Evolutionary conservation across 2,329 filamentous ascomycete genomes (phyloP), one percentile per base, ranked within the genome.

Genomic region (Coniochaeta ligniaria): DNA sequence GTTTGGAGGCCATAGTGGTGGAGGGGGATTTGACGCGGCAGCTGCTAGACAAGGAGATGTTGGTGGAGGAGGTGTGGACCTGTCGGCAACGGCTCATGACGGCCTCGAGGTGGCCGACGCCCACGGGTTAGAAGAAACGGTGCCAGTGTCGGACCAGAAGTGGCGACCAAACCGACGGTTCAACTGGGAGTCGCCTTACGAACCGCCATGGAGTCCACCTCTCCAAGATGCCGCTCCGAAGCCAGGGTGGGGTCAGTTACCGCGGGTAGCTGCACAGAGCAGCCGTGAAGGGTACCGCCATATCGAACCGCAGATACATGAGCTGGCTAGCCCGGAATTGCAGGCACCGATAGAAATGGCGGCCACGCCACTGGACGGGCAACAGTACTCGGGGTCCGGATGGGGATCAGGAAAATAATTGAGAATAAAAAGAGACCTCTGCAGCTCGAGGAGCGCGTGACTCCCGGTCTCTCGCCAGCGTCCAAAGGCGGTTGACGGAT

Each of bases 261-360:
- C 14, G 45, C 24, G 1, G 26, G 35, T 7, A 43, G 16, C 7
- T 11, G 43, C 24, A 9, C 43, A 47, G 20, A 24, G 9, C 43
- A 47, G 6, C 22, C 47, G 31, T 7, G 22, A 12, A 26, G 47
- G 47, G 2, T 52, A 52, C 6, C 11, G n/a, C 47, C 47, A 28
- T 26, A 28, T 31, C 24, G 24, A 52, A 4, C 24, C 47, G 22
- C 45, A 58, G 50, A 24, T 59, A n/a, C 38, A 57, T 28, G 60
- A 61, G 57, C 58, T 58, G 26, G 38, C 58, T 4, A 59, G 50
- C n/a, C 22, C 41, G 17, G 58, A 59, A 22, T 24, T 58, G 24
- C 52, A 38, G 20, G 33, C 54, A 35, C 65, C 67, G 1, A 66
- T 64, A 12, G 71, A 72, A 63, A 69, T 73, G 66, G 68, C 68